Conservation (phyloP, 1,284 basidiomycete genomes). For the Rhodotorula glutinis region DNA sequence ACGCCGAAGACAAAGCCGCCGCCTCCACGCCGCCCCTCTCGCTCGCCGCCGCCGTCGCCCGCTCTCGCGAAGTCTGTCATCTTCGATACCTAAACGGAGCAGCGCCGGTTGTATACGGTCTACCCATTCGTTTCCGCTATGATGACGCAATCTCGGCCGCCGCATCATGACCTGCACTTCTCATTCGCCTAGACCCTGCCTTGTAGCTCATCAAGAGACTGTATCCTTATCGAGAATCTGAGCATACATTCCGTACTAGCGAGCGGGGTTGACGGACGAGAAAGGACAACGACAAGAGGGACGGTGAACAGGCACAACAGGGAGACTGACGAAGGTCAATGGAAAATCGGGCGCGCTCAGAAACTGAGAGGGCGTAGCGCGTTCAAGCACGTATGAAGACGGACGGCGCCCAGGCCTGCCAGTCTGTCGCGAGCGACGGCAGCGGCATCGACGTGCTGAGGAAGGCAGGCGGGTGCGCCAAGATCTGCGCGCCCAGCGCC, state of each 20-base stretch:
- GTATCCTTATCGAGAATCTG: not conserved
- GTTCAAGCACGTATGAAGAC: not conserved
- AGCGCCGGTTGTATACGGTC: conserved; percentile 88
- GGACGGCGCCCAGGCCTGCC: not conserved
- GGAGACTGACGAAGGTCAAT: not conserved
- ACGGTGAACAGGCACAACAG: not conserved
- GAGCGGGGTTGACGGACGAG: not conserved
- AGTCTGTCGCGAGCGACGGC: not conserved
- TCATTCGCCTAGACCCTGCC: too few species aligned
- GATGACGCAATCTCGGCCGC: too few species aligned
- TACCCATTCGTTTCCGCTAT: conserved; percentile 57
- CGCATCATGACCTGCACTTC: too few species aligned
- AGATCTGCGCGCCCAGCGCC: conserved; percentile 6
- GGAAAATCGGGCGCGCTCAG: too few species aligned
- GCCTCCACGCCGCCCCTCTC: not conserved
- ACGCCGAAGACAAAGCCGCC: not conserved
- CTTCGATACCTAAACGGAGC: conserved; percentile 94
- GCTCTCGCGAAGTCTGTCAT: conserved; percentile 75
- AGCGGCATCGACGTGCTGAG: too few species aligned
- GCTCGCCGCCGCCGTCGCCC: conserved; percentile 72
- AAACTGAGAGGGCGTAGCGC: too few species aligned
- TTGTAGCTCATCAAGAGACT: not conserved
- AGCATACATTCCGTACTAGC: too few species aligned
- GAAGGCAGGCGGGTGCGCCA: too few species aligned
- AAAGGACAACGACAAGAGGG: not conserved